Base-by-base conservation (phyloP, 2,329 filamentous ascomycete species). In the Ascochyta rabiei region DNA sequence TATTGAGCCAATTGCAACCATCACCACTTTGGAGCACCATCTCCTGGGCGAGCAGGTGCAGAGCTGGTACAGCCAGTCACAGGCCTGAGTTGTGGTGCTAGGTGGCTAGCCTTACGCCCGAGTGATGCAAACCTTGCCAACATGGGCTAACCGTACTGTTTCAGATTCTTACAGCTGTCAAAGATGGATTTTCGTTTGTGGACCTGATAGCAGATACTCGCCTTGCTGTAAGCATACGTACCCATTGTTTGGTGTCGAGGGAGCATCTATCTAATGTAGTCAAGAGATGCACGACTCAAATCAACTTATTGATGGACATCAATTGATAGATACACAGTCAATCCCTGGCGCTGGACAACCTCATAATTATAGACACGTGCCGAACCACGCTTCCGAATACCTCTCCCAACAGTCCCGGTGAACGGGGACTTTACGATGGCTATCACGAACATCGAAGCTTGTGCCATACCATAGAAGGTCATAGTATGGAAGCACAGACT, bases 391-490 rank as follows among this genome's bases (percentile, higher is more conserved):
- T 53, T 47, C 33, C 44, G 38, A 38, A 21, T 4, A 31, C 16
- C 30, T 39, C 28, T 30, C 23, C 41, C 19, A n/a, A 44, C 15
- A n/a, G n/a, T 26, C 37, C 62, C 63, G 42, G 38, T 21, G 58
- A 52, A 57, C 52, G 59, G 56, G 50, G 37, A 35, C 51, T 57
- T 44, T 48, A 23, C 64, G 59, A 61, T 45, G 23, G 26, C 31
- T 48, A 31, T 57, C 46, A 52, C 45, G 48, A 59, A 49, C 30
- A 56, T 48, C 50, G 59, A 61, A 57, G 41, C 41, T 48, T 52
- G 15, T 35, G 21, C 30, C 31, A 49, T 54, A 53, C 55, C 48
- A 48, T 44, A 57, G 57, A 60, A 59, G 56, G 24, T 28, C 43
- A 19, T 43, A 53, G 31, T 35, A 53, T 53, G 61, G 39, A 35